These are phyloP conservation scores for California macrophylla DNA, from an alignment of 441 rosid species.

Conservation along the genomic window DNA sequence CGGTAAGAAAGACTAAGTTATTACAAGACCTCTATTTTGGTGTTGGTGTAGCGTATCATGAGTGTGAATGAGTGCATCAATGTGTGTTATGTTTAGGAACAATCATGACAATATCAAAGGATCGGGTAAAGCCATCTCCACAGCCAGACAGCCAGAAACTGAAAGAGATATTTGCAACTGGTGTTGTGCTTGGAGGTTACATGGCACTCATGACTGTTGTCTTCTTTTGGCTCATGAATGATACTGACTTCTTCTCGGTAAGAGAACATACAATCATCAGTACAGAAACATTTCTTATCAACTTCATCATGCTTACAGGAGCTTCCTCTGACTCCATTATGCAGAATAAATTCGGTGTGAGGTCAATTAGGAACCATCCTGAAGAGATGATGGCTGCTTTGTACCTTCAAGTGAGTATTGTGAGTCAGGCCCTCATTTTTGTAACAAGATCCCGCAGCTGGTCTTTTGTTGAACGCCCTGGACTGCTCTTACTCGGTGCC, in stretches of 20 bases:
- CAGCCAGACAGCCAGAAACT: conserved; percentile 90
- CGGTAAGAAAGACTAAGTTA: conserved; percentile 58
- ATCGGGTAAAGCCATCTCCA: conserved; percentile 82
- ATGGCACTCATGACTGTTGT: conserved; percentile 72
- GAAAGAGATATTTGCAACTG: conserved; percentile 63
- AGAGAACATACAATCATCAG: conserved; percentile 17
- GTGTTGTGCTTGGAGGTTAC: conserved; percentile 75
- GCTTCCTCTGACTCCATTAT: no score
- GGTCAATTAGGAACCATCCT: conserved; percentile 25
- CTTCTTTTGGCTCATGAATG: conserved; percentile 69
- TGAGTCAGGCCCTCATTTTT: conserved; percentile 81
- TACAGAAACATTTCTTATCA: no score
- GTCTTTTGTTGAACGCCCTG: conserved; percentile 73
- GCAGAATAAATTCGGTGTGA: conserved; percentile 56
- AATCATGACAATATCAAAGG: conserved; percentile 87
- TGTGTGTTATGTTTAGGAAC: conserved; percentile 42
- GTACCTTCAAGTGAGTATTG: conserved; percentile 80
- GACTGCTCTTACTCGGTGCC: conserved; percentile 48
- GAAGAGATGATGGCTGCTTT: conserved; percentile 69
- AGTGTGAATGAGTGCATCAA: conserved; percentile 6
- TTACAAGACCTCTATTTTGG: no score
- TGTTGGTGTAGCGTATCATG: neutral
- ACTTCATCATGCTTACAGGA: no score
- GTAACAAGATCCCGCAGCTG: conserved; percentile 87
- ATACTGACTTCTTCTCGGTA: conserved; percentile 68